Evolutionary conservation across 2,329 filamentous ascomycete genomes (phyloP).

Genomic region (Huntiella decipiens): DNA sequence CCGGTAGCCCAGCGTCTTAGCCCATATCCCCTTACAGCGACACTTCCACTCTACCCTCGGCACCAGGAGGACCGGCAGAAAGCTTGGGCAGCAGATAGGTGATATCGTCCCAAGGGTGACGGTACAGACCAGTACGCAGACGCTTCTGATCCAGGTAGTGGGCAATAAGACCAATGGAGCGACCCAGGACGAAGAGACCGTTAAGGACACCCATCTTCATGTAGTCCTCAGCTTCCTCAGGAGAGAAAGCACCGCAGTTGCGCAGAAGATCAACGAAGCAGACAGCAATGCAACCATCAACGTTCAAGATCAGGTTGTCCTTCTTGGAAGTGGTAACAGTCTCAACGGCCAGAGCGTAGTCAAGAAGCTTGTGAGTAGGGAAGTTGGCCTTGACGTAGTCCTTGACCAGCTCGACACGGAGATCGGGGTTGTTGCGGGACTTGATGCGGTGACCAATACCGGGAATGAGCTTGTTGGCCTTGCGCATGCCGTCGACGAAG

Average conservation of each 20-base stretch:
- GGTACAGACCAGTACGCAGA: conserved; percentile 93
- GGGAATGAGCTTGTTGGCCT: conserved; percentile 99
- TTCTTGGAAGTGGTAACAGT: conserved; percentile 98
- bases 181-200: conserved; percentile 94
- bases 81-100: conserved; percentile 81
- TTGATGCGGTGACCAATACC: conserved; percentile 99
- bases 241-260: conserved; percentile 91
- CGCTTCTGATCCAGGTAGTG: conserved; percentile 99
- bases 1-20: too few relatives aligned
- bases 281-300: conserved; percentile 93
- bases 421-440: conserved; percentile 98
- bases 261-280: conserved; percentile 96
- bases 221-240: conserved; percentile 97
- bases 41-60: conserved; percentile 80
- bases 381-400: conserved; percentile 97
- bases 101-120: conserved; percentile 97
- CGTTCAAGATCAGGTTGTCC: conserved; percentile 99
- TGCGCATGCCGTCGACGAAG: conserved; percentile 97
- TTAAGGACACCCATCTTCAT: conserved; percentile 98
- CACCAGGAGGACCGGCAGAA: conserved; percentile 47
- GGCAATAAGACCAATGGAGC: conserved; percentile 96
- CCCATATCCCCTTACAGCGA: conserved; percentile 35
- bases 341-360: conserved; percentile 96
- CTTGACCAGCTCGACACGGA: conserved; percentile 98
- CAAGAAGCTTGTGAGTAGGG: conserved; percentile 92